Conservation (phyloP, 441 rosid genomes). For the Cnidoscolus chayamansa region DNA sequence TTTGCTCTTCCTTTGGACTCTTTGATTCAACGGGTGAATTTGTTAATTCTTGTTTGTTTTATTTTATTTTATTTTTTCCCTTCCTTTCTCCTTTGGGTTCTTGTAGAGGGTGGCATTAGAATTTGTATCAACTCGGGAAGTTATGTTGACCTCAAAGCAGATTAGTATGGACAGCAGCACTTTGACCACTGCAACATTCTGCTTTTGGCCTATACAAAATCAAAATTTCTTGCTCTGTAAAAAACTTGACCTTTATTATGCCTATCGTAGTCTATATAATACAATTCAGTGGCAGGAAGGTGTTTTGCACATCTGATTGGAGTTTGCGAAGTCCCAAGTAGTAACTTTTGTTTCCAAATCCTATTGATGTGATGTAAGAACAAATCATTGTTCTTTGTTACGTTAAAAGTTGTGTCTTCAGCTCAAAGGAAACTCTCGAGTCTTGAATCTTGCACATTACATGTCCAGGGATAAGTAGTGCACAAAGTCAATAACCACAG, state of each 20-base stretch:
- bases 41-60: slow-evolving; percentile 50
- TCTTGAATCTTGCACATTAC: not conserved
- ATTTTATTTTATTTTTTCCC: slow-evolving; percentile 16
- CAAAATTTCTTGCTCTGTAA: slow-evolving; percentile 35
- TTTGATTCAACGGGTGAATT: slow-evolving; percentile 37
- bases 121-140: slow-evolving; percentile 37
- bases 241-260: slow-evolving; percentile 21
- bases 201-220: slow-evolving; percentile 33
- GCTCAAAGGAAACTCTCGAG: no score
- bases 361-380: not conserved
- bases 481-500: not conserved
- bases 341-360: not conserved
- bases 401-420: no score
- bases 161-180: slow-evolving; percentile 17
- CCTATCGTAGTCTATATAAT: slow-evolving; percentile 28
- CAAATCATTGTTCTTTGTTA: not conserved
- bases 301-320: not conserved
- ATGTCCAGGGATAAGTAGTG: no score
- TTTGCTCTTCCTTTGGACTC: slow-evolving; percentile 41
- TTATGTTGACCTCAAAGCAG: slow-evolving; percentile 30
- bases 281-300: slow-evolving; percentile 23
- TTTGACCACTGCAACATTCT: slow-evolving; percentile 15
- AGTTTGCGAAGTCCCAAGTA: not conserved
- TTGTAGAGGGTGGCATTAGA: slow-evolving; percentile 46
- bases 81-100: slow-evolving; percentile 24